phyloP scores from a whole-genome alignment of 2,329 filamentous ascomycete genomes.

The Cercospora sp. region DNA sequence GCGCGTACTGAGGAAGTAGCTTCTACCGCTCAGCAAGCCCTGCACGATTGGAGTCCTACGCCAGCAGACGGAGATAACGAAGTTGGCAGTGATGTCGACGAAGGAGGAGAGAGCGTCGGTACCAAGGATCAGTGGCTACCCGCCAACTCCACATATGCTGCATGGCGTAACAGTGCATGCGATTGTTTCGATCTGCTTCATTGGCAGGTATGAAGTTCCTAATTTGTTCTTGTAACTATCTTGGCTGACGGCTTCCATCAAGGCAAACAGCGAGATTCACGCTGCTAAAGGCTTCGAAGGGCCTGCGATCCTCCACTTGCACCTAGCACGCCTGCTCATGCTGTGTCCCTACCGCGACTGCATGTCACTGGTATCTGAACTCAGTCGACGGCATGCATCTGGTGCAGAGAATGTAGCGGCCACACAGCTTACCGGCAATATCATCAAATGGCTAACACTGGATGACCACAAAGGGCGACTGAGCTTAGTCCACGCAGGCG shows the following conservation, averaged over 20 bases:
- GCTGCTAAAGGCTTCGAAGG: constrained; percentile 16
- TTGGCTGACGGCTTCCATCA: background rate
- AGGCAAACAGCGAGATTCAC: constrained; percentile 19
- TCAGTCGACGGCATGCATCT: constrained; percentile 7
- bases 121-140: constrained; percentile 14
- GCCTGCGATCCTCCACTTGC: constrained; percentile 20
- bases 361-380: constrained; percentile 8
- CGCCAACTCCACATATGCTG: constrained; percentile 8
- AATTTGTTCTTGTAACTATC: background rate
- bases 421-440: constrained; percentile 16
- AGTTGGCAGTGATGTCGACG: background rate
- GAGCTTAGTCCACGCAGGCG: constrained; percentile 22
- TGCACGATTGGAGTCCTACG: constrained; percentile 10
- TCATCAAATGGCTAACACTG: constrained; percentile 21
- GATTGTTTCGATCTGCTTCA: constrained; percentile 22
- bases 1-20: constrained; percentile 11
- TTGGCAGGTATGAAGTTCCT: constrained; percentile 8
- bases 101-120: background rate
- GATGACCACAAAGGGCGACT: constrained; percentile 25
- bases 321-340: constrained; percentile 19
- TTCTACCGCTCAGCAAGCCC: constrained; percentile 2
- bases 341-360: constrained; percentile 21
- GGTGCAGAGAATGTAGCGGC: background rate
- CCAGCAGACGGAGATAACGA: background rate
- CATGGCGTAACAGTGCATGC: constrained; percentile 25